A percentile compares a stretch with the other conserved stretches of the same genome.
phyloP scores from a whole-genome alignment of 345 rosid genomes.

The Eucalyptus marginata region DNA sequence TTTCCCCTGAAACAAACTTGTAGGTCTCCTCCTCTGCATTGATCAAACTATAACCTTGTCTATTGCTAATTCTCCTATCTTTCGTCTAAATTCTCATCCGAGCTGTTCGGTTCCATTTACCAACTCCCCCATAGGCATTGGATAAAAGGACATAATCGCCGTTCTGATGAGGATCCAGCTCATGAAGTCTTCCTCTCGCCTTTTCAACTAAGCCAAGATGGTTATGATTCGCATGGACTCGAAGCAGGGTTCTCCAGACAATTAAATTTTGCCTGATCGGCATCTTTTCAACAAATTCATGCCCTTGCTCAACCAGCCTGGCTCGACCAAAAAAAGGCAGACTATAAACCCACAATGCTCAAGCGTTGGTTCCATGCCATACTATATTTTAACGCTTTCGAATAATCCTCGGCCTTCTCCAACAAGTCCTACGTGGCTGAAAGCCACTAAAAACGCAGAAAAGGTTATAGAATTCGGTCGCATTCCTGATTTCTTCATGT shows the following conservation, averaged over 20 bases:
- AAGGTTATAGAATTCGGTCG: conserved; percentile 23
- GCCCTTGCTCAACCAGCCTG: conserved; percentile 17
- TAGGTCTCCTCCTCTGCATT: conserved; percentile 6
- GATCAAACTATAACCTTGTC: conserved; percentile 25
- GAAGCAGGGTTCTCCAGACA: conserved; percentile 38
- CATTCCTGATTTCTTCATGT: conserved; percentile 16
- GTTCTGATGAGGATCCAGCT: conserved; percentile 18
- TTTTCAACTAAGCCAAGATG: conserved; percentile 21
- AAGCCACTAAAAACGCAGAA: conserved; percentile 23
- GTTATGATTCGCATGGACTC: conserved; percentile 30
- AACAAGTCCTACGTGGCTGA: conserved; percentile 29
- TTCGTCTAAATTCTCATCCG: conserved; percentile 15
- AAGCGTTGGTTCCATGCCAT: conserved; percentile 14
- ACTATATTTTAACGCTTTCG: conserved; percentile 18
- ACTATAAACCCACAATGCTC: conserved; percentile 48
- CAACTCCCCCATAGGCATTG: conserved; percentile 24
- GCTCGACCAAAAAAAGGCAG: conserved; percentile 30
- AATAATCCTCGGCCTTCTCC: conserved; percentile 26
- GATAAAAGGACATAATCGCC: conserved; percentile 47
- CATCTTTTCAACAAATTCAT: conserved; percentile 24
- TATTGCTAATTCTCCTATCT: conserved; percentile 24
- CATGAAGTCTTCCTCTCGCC: conserved; percentile 15
- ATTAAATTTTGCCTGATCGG: conserved; percentile 18
- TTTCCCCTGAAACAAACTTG: conserved; percentile 36
- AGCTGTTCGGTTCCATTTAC: conserved; percentile 24